phyloP scores from a whole-genome alignment of 331 rosid species.

The Rosa hybrid region DNA sequence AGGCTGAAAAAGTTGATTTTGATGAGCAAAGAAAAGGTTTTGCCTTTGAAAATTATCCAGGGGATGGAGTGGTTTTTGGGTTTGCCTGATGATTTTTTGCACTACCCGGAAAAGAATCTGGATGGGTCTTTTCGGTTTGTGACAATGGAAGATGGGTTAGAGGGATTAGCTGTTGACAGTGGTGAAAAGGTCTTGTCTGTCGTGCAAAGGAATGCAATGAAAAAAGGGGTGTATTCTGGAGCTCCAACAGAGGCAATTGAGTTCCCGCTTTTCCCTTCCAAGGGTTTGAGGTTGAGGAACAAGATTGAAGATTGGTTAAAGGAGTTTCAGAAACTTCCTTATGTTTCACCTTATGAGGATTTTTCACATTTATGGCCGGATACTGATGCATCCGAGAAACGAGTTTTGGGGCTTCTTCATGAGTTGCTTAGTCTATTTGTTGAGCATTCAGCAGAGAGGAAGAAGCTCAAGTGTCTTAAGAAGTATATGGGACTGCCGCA shows the following conservation, averaged over 20 bases:
- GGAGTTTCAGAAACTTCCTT: constrained; percentile 83
- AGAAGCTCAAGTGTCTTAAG: constrained; percentile 74
- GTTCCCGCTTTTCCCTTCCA: constrained; percentile 68
- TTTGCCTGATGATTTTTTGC: constrained; percentile 67
- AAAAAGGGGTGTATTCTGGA: constrained; percentile 50
- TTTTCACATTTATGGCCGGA: constrained; percentile 51
- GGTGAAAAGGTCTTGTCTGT: constrained; percentile 53
- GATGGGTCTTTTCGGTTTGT: constrained; percentile 72
- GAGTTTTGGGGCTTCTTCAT: constrained; percentile 79
- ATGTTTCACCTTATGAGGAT: constrained; percentile 80
- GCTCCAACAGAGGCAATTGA: constrained; percentile 58
- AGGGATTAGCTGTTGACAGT: constrained; percentile 55
- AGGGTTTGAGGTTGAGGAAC: constrained; percentile 78
- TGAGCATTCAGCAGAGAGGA: constrained; percentile 84
- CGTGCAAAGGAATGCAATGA: constrained; percentile 62
- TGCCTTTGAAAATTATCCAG: constrained; percentile 75
- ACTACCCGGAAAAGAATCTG: constrained; percentile 48
- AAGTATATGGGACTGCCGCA: constrained; percentile 79
- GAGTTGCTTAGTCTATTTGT: constrained; percentile 79
- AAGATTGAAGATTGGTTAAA: constrained; percentile 70
- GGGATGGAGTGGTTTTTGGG: constrained; percentile 97
- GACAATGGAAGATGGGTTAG: constrained; percentile 72
- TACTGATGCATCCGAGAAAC: constrained; percentile 72
- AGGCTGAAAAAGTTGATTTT: constrained; percentile 77
- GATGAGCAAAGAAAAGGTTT: constrained; percentile 64